Conservation (phyloP, 2,329 filamentous ascomycete genomes). For the Lasiodiplodia citricola region DNA sequence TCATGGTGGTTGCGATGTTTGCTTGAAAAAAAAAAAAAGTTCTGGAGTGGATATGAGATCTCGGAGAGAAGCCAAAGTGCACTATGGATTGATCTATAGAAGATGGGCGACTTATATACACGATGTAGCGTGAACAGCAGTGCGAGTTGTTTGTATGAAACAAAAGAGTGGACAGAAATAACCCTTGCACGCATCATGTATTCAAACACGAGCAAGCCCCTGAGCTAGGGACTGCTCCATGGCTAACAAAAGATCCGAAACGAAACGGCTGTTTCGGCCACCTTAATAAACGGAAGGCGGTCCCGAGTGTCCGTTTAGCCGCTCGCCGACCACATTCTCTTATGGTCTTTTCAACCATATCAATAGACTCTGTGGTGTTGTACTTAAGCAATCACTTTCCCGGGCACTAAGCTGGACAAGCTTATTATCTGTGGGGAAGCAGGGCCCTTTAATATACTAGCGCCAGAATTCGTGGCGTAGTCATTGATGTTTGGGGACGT, state of each 20-base stretch:
- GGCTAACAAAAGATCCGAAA: not conserved
- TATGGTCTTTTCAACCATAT: not conserved
- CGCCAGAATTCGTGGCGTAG: too few species aligned
- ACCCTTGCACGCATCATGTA: too few species aligned
- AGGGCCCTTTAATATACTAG: too few species aligned
- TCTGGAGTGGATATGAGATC: not conserved
- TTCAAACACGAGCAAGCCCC: too few species aligned
- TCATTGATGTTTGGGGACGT: too few species aligned
- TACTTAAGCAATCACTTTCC: too few species aligned
- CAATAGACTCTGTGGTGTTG: not conserved
- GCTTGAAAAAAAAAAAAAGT: not conserved
- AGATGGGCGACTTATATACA: not conserved
- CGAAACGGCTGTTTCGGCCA: not conserved
- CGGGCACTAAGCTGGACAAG: too few species aligned
- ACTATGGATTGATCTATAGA: not conserved
- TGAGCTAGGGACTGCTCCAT: not conserved
- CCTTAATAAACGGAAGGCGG: not conserved
- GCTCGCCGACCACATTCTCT: not conserved
- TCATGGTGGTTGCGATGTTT: not conserved
- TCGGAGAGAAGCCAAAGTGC: not conserved
- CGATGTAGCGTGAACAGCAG: not conserved
- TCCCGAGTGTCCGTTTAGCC: not conserved
- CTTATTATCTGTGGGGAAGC: too few species aligned
- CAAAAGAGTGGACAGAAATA: too few species aligned
- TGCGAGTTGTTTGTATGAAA: not conserved